Evolutionary conservation across 169 alveolate genomes (phyloP).

Genomic region (Cardiosporidium cionae): DNA sequence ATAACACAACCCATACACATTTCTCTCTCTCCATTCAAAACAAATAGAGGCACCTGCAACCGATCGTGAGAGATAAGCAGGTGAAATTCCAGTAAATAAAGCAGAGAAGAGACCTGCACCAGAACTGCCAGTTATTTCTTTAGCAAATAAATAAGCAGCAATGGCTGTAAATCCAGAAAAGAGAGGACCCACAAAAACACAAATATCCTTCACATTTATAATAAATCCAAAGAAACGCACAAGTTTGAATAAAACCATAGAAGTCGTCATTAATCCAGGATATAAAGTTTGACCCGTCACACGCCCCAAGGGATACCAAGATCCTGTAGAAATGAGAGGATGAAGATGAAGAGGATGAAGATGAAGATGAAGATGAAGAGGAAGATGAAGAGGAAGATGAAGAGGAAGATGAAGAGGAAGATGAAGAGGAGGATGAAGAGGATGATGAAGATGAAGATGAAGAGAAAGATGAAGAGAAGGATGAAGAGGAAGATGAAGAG

Average conservation of each 20-base stretch:
- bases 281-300: slow-evolving; percentile 93
- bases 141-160: slow-evolving; percentile 45
- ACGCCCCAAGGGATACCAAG: slow-evolving; percentile 98
- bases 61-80: slow-evolving; percentile 90
- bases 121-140: slow-evolving; percentile 69
- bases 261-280: slow-evolving; percentile 95
- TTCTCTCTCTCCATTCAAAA: no score
- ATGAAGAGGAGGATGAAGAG: no score
- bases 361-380: no score
- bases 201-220: slow-evolving; percentile 84
- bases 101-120: slow-evolving; percentile 92
- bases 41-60: no score
- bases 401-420: no score
- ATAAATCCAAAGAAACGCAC: slow-evolving; percentile 46
- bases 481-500: no score
- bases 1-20: no score
- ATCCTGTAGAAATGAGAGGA: slow-evolving; percentile 35
- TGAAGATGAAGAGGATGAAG: no score
- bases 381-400: no score
- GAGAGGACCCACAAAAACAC: slow-evolving; percentile 93
- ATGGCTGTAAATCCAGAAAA: slow-evolving; percentile 86
- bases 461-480: no score
- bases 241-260: slow-evolving; percentile 61
- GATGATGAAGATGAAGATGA: no score
- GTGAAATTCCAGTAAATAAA: slow-evolving; percentile 89